Conservation (phyloP, 2,329 filamentous ascomycete genomes). For the Exophiala calicioides region DNA sequence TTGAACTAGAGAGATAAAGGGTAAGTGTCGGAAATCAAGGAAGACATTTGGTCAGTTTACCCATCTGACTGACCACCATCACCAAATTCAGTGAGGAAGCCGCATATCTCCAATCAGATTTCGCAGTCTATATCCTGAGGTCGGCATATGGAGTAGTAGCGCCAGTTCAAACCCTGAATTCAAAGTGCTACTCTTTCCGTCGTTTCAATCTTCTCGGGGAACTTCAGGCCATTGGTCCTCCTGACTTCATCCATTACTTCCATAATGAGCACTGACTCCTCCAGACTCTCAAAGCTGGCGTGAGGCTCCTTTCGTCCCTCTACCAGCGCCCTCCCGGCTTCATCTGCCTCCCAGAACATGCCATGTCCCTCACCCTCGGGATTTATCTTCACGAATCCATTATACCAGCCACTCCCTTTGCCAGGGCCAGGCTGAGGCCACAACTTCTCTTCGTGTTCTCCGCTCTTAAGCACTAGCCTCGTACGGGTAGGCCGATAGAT, state of each 20-base stretch:
- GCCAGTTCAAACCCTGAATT: no score
- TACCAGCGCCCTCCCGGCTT: conserved; percentile 34
- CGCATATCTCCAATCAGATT: no score
- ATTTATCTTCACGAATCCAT: conserved; percentile 59
- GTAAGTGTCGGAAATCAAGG: no score
- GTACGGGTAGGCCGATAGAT: conserved; percentile 53
- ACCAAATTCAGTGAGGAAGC: no score
- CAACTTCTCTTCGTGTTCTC: conserved; percentile 38
- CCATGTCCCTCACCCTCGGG: conserved; percentile 61
- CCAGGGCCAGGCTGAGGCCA: conserved; percentile 35
- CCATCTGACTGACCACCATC: no score
- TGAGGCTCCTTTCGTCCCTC: conserved; percentile 72
- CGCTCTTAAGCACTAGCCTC: conserved; percentile 71
- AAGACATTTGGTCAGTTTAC: no score
- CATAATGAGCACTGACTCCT: conserved; percentile 84
- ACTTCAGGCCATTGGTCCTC: conserved; percentile 61
- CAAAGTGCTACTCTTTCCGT: conserved; percentile 33
- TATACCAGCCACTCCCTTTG: conserved; percentile 64
- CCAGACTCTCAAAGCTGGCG: conserved; percentile 75
- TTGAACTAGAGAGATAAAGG: no score
- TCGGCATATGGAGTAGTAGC: no score
- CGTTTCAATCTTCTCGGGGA: conserved; percentile 67
- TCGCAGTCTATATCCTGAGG: no score
- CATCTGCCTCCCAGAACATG: conserved; percentile 39
- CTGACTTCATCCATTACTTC: conserved; percentile 72